Conservation (phyloP, 371 early-diverging fungal species). For the Mucor sp. region DNA sequence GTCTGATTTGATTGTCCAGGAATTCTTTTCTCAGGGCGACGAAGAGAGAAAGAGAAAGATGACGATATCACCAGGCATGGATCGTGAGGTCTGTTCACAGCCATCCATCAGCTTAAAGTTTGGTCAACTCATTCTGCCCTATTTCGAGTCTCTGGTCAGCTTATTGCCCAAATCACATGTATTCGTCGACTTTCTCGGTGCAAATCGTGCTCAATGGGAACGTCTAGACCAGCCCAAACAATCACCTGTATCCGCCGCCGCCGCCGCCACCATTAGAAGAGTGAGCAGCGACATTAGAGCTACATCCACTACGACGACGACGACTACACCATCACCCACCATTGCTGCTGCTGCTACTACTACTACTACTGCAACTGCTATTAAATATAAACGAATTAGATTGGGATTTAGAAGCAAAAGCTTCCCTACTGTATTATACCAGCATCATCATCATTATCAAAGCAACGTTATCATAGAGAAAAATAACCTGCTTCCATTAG, state of each 20-base stretch:
- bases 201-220: constrained; percentile 50
- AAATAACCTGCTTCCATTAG: neutral
- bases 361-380: neutral
- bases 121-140: constrained; percentile 82
- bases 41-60: constrained; percentile 70
- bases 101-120: constrained; percentile 79
- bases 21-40: constrained; percentile 88
- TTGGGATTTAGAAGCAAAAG: constrained; percentile 15
- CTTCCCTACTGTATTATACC: constrained; percentile 17
- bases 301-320: neutral
- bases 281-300: constrained; percentile 6
- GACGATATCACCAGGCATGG: constrained; percentile 88
- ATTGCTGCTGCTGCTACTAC: neutral
- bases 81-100: constrained; percentile 73
- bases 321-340: neutral
- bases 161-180: constrained; percentile 60
- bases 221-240: constrained; percentile 1
- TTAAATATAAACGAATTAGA: constrained; percentile 14
- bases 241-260: neutral
- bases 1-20: constrained; percentile 85
- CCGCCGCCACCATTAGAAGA: neutral
- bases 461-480: constrained; percentile 3
- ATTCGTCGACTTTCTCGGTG: constrained; percentile 35
- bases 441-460: neutral
- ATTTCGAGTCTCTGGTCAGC: constrained; percentile 73